A percentile compares a stretch with the other conserved stretches of the same genome.
Conservation (phyloP, 2,329 filamentous ascomycete genomes). For the Chaetomiaceae sp. region DNA sequence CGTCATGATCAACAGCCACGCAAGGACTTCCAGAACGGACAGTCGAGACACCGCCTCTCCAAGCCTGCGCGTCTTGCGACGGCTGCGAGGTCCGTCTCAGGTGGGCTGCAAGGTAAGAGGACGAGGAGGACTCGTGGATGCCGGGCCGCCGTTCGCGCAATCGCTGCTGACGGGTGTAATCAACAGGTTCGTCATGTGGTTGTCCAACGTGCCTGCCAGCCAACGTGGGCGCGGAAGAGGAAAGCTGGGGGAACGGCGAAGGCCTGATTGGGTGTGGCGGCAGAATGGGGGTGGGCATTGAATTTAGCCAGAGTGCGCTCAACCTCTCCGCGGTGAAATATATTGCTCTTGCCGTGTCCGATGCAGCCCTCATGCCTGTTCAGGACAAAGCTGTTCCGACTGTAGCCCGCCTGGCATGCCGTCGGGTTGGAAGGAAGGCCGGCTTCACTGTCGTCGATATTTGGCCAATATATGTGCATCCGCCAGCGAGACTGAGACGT, state of each 20-base stretch:
- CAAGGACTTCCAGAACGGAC: too few relatives aligned
- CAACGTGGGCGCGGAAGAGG: constrained; percentile 12
- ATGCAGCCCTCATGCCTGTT: constrained; percentile 19
- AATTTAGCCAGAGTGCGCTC: constrained; percentile 27
- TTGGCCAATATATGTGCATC: constrained; percentile 17
- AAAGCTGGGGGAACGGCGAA: constrained; percentile 11
- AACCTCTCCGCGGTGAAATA: constrained; percentile 22
- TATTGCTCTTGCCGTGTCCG: constrained; percentile 26
- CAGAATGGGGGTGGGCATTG: constrained; percentile 23
- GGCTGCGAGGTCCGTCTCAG: too few relatives aligned
- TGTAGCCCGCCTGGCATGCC: constrained; percentile 6
- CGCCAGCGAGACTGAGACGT: neutral
- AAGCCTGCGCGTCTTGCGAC: too few relatives aligned
- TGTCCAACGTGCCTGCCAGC: too few relatives aligned
- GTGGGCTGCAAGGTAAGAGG: too few relatives aligned
- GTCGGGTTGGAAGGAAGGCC: constrained; percentile 7
- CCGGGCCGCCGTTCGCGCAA: neutral
- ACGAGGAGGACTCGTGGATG: too few relatives aligned
- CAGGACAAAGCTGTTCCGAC: constrained; percentile 12
- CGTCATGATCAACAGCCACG: too few relatives aligned
- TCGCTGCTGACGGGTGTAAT: constrained; percentile 2
- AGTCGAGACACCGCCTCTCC: too few relatives aligned
- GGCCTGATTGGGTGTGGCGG: constrained; percentile 21
- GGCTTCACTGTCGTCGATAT: constrained; percentile 16
- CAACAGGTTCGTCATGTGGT: constrained; percentile 20